Conservation (phyloP, 768 basidiomycete species). For the Pulveroboletus frians region DNA sequence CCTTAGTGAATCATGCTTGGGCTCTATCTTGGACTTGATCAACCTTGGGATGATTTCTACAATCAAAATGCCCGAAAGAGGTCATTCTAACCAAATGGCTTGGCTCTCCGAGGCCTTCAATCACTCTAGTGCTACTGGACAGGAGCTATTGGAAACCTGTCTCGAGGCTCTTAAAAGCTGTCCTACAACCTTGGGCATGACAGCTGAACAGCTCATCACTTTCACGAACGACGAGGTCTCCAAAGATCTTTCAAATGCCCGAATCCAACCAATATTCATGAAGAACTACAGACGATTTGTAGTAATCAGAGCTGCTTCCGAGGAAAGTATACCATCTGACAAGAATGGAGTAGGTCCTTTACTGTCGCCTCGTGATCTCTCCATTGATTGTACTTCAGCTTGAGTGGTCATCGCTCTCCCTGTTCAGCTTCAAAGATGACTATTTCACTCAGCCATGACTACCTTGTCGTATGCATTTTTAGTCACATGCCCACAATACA, state of each 20-base stretch:
- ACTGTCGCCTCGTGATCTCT: background rate
- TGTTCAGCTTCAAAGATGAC: constrained; percentile 59
- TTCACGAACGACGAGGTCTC: constrained; percentile 44
- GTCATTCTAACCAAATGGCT: constrained; percentile 18
- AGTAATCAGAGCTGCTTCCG: constrained; percentile 41
- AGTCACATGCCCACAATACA: background rate
- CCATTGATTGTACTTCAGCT: constrained; percentile 36
- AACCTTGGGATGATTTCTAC: constrained; percentile 54
- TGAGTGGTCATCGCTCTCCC: constrained; percentile 44
- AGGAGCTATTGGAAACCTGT: constrained; percentile 40
- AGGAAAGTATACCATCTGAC: constrained; percentile 25
- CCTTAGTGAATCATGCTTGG: constrained; percentile 13
- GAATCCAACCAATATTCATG: constrained; percentile 61
- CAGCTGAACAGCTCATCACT: constrained; percentile 29
- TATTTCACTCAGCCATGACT: constrained; percentile 31
- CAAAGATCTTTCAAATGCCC: constrained; percentile 48
- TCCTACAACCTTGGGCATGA: constrained; percentile 32
- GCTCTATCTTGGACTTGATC: constrained; percentile 30
- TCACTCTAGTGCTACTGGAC: constrained; percentile 19
- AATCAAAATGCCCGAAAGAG: constrained; percentile 42
- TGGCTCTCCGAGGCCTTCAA: constrained; percentile 25
- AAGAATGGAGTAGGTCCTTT: constrained; percentile 42
- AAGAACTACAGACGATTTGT: constrained; percentile 60
- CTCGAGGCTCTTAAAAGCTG: constrained; percentile 22
- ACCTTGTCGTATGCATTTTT: background rate